phyloP scores from a whole-genome alignment of 225 moss, liverwort and hornwort genomes.

The Anthoceros angustus region DNA sequence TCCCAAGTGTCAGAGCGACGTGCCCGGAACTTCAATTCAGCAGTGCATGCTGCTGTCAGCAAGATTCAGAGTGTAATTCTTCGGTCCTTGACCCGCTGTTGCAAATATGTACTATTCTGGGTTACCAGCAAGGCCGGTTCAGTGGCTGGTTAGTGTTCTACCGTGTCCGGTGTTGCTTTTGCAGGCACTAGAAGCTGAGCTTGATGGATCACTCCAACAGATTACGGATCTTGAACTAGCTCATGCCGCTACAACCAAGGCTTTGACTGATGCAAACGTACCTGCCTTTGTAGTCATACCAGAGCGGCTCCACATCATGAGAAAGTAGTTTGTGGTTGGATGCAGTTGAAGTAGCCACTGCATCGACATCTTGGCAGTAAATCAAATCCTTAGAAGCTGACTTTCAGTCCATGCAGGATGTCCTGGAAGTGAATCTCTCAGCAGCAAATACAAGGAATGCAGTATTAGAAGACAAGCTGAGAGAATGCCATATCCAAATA shows the following conservation, averaged over 20 bases:
- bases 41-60: slow-evolving; percentile 30
- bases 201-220: slow-evolving; percentile 20
- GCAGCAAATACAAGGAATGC: slow-evolving; percentile 10
- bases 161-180: not conserved
- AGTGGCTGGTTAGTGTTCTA: not conserved
- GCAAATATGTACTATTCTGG: not conserved
- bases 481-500: slow-evolving; percentile 10
- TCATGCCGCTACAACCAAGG: slow-evolving; percentile 10
- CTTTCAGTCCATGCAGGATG: slow-evolving; percentile 16
- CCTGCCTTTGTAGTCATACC: not conserved
- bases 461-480: slow-evolving; percentile 16
- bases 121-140: not conserved
- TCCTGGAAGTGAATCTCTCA: slow-evolving; percentile 14
- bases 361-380: not conserved
- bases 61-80: slow-evolving; percentile 32
- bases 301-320: not conserved
- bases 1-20: slow-evolving; percentile 28
- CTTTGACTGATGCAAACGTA: slow-evolving; percentile 18
- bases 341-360: not conserved
- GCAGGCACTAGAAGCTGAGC: slow-evolving; percentile 26
- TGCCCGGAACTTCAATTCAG: slow-evolving; percentile 27
- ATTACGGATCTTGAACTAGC: slow-evolving; percentile 16
- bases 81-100: not conserved
- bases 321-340: not conserved
- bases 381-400: not conserved